Percentiles rank a stretch among this genome's conserved stretches.
These are phyloP conservation scores for Leccinum laetum DNA, from an alignment of 1,284 basidiomycete genomes.

Conservation along the genomic window DNA sequence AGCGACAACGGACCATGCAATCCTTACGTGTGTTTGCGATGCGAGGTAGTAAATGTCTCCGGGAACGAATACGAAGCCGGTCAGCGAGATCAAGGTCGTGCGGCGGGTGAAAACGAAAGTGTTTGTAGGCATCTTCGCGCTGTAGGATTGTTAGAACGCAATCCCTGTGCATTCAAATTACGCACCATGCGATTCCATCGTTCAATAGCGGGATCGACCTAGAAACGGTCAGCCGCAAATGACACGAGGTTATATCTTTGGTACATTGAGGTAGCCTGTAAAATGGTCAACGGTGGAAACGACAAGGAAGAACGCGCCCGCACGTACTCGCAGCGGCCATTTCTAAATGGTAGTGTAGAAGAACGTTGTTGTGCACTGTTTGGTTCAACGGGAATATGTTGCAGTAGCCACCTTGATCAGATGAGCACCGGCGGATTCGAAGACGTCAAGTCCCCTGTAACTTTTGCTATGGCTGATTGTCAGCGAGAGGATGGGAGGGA, in stretches of 20 bases:
- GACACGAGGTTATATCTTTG: not conserved
- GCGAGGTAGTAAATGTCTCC: conserved; percentile 41
- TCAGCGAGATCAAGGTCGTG: conserved; percentile 53
- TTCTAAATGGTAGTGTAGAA: conserved; percentile 13
- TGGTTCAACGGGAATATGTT: conserved; percentile 21
- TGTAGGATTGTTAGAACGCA: conserved; percentile 31
- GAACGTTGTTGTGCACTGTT: conserved; percentile 36
- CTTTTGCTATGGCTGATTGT: too few relatives aligned
- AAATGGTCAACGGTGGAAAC: conserved; percentile 10
- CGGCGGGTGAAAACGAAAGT: conserved; percentile 75
- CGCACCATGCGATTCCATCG: conserved; percentile 77
- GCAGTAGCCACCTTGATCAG: not conserved
- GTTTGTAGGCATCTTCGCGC: conserved; percentile 80
- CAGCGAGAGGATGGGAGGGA: too few relatives aligned
- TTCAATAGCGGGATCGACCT: conserved; percentile 82
- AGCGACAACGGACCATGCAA: not conserved
- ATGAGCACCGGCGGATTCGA: too few relatives aligned
- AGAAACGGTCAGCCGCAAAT: conserved; percentile 2
- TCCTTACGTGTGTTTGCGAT: conserved; percentile 38
- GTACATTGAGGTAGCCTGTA: conserved; percentile 32
- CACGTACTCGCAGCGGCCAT: conserved; percentile 35
- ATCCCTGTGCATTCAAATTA: conserved; percentile 1
- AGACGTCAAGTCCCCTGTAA: too few relatives aligned
- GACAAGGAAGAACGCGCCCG: not conserved
- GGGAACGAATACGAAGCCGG: conserved; percentile 49